phyloP scores from a whole-genome alignment of 768 basidiomycete species.

The Lactarius vividus region DNA sequence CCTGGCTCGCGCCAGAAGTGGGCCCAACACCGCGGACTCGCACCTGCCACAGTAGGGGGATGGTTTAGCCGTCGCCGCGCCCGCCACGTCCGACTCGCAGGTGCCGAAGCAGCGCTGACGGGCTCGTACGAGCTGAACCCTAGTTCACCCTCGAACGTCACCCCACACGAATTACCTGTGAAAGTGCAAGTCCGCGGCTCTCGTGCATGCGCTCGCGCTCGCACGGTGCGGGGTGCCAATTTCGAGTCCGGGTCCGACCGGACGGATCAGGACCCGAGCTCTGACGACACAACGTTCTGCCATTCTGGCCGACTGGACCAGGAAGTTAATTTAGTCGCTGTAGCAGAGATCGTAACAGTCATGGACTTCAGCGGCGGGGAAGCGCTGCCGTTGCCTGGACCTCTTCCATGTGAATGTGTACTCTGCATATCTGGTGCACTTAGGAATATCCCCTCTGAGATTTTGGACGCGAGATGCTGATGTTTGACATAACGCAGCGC shows the following conservation, averaged over 20 bases:
- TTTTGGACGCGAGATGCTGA: background rate
- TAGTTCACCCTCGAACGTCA: background rate
- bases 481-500: background rate
- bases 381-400: background rate
- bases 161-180: background rate
- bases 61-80: constrained; percentile 16
- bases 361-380: background rate
- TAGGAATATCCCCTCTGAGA: constrained; percentile 1
- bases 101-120: background rate
- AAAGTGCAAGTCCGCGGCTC: background rate
- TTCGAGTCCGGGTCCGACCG: background rate
- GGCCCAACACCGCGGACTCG: constrained; percentile 11
- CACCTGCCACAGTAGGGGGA: background rate
- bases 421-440: constrained; percentile 11
- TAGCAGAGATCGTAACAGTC: no score
- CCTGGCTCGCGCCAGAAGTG: constrained; percentile 14
- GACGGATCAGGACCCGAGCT: background rate
- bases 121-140: constrained; percentile 9
- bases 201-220: background rate
- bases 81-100: background rate
- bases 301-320: background rate
- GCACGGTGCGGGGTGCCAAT: background rate
- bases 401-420: background rate
- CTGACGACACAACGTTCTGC: background rate
- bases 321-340: background rate